Evolutionary conservation across 306 rosid species (phyloP), one percentile per base, ranked within the genome.

Genomic region (Medicago lupulina): DNA sequence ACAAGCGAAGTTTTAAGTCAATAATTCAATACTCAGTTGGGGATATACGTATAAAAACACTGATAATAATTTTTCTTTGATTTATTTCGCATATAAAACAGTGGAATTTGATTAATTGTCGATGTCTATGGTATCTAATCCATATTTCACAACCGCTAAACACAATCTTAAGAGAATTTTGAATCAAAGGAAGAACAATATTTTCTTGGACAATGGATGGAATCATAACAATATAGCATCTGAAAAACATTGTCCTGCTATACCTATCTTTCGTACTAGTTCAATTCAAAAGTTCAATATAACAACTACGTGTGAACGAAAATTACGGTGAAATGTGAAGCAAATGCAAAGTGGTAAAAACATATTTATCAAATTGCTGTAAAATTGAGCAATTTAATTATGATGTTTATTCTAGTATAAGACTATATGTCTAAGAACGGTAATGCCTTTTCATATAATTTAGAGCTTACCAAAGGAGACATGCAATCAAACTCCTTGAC

Each of bases 401-500:
- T 15, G 38, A 81, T 55, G 73, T 41, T 46, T 44, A 54, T 23
- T 64, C 54, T 46, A 25, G 62, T 7, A 19, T 14, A 28, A 40
- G 57, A 54, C 43, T 53, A 40, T 13, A 38, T 8, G 19, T 21
- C 23, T 53, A 59, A 51, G 51, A 50, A 3, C n/a, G 14, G 25
- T 61, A 8, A 16, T 4, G 39, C 50, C 8, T 79, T 76, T 44
- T 49, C 57, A 5, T 13, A 67, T 13, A 67, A 69, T 46, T 38
- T 41, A 8, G 77, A 36, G 64, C 41, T 80, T 87, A 96, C 99
- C 97, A 96, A 83, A 62, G 96, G 89, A 80, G 96, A 89, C 97
- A 96, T 90, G 86, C 98, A 86, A 81, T 96, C 98, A 67, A 96
- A 96, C 72, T 96, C 99, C 89, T 96, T 92, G 61, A 96, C 72